Base-by-base conservation (phyloP, 768 basidiomycete species). In the Boletus eberwhitei region DNA sequence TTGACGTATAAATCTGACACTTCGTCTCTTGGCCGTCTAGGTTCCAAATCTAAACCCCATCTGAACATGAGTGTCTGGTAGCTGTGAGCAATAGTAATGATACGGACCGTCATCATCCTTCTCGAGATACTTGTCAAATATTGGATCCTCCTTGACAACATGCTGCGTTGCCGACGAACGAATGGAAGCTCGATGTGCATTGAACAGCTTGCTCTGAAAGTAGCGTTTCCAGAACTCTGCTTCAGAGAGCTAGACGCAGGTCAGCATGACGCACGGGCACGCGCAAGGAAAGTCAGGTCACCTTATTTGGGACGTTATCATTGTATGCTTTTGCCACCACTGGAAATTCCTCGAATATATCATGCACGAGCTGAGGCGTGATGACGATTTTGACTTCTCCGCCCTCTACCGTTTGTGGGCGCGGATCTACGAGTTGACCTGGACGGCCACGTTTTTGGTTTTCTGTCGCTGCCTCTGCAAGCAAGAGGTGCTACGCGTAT, bases 331-430 rank as follows among this genome's bases (percentile, higher is more conserved):
- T 89, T 38, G 88, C 86, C 13, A 98, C 93, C 32, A 97, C 88
- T 2, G 97, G 95, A 67, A 94, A 98, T 74, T 97, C 95, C 59
- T 98, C 94, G 64, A 99, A 99, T 46, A 98, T 93, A 64, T 98
- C 96, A 63, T 91, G 86, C 34, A 96, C 89, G 42, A 98, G 79
- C 71, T 94, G 91, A 16, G 90, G 90, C 3, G 93, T 95, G 45
- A 96, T 87, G 58, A 87, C 83, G 59, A 94, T 91, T 71, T 91
- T 95, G 66, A 89, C 81, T 71, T 95, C 90, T 17, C 90, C 91
- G 22, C 84, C 82, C 56, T 91, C 89, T 17, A 87, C 83, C 2
- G 90, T 85, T 65, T 91, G 87, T 5, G 91, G 90, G 38, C 90
- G 86, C 6, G 91, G 92, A 63, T 94, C 93, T 19, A 94, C 91